These are phyloP conservation scores for Pisolithus tinctorius DNA, from an alignment of 768 basidiomycete genomes.

Conservation along the genomic window DNA sequence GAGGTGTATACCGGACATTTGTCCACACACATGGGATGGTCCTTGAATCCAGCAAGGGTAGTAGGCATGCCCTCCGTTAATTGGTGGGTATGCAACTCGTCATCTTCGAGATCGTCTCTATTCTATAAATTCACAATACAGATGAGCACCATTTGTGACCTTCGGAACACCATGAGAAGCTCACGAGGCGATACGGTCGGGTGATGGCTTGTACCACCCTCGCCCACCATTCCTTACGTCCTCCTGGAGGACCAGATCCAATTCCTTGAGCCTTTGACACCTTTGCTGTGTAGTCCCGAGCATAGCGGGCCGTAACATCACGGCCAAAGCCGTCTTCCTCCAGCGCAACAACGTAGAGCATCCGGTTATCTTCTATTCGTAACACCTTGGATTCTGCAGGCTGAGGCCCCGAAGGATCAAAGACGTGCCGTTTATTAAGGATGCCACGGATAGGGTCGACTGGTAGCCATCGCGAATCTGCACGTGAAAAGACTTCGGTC, in stretches of 20 bases:
- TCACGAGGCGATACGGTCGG: constrained; percentile 78
- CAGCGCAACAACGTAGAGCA: constrained; percentile 89
- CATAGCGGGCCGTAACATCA: constrained; percentile 89
- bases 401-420: constrained; percentile 55
- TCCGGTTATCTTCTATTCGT: constrained; percentile 59
- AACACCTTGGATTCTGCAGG: constrained; percentile 10
- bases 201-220: constrained; percentile 53
- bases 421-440: constrained; percentile 74
- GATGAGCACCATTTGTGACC: constrained; percentile 11
- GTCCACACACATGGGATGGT: constrained; percentile 75
- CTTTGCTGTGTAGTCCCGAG: constrained; percentile 71
- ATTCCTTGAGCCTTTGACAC: constrained; percentile 74
- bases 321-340: constrained; percentile 92
- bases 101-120: constrained; percentile 90
- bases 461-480: constrained; percentile 87
- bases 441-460: constrained; percentile 82
- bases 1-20: constrained; percentile 1
- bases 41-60: constrained; percentile 87
- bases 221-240: constrained; percentile 83
- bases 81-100: constrained; percentile 72
- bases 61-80: constrained; percentile 91
- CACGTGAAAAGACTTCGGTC: constrained; percentile 94
- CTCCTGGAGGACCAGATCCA: constrained; percentile 39
- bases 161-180: constrained; percentile 20
- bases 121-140: constrained; percentile 41